These are phyloP conservation scores for Ceratocystis harringtonii DNA, from an alignment of 2,329 filamentous ascomycete genomes.

Conservation along the genomic window DNA sequence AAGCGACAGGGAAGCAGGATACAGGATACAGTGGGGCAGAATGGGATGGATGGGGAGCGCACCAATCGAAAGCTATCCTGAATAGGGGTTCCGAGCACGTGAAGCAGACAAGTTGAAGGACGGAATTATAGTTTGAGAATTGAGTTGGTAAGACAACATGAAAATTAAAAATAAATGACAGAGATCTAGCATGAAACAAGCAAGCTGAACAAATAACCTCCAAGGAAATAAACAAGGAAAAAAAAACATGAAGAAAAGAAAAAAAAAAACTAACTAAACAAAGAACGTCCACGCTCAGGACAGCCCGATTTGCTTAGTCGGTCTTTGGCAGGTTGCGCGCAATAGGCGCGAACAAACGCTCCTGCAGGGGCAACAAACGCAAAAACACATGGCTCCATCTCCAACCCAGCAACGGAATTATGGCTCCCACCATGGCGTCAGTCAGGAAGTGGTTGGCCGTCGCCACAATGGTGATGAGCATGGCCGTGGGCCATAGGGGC, in stretches of 20 bases:
- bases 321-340: constrained; percentile 12
- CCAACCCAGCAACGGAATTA: constrained; percentile 26
- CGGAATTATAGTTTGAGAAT: background rate
- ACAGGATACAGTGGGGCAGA: background rate
- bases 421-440: constrained; percentile 26
- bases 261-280: background rate
- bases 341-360: constrained; percentile 20
- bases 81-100: constrained; percentile 1
- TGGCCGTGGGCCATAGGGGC: constrained; percentile 29
- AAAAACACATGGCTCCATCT: constrained; percentile 22
- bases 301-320: constrained; percentile 7
- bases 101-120: background rate
- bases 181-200: background rate
- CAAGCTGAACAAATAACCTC: background rate
- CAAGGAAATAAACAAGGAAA: background rate
- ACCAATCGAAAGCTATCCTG: background rate
- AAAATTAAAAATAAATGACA: background rate
- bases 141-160: background rate
- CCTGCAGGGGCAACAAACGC: constrained; percentile 22
- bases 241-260: background rate
- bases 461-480: constrained; percentile 29
- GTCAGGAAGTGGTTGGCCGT: constrained; percentile 29
- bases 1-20: background rate
- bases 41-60: background rate
- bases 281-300: background rate